Base-by-base conservation (phyloP, 108 stramenopile genomes). In the Nitzschia sp. region DNA sequence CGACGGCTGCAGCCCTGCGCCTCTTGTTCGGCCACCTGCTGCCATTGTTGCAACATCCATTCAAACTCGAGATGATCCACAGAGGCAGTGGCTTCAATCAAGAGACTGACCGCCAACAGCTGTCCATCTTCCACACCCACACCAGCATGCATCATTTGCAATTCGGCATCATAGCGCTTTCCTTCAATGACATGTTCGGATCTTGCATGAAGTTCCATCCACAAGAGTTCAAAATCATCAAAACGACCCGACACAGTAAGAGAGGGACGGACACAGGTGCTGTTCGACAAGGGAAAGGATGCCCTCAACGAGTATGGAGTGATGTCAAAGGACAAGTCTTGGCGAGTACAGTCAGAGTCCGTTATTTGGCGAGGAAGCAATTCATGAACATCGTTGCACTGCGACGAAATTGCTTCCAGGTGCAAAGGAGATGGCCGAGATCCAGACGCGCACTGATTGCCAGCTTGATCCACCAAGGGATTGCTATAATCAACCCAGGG, bases 111-210 rank as follows among this genome's bases (percentile, higher is more conserved):
- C 27, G 30, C 65, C 3, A 44, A 52, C 29, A 71, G 2, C 33
- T 53, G 19, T 26, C 66, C 35, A 13, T 53, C 29, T 17, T 57
- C 21, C n/a, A n/a, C 33, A 3, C 52, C 57, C 16, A 21, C 32
- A 21, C 64, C 76, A 27, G 64, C 64, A 31, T 77, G 76, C 1
- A 71, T 59, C 70, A 68, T 66, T 59, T 77, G 69, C 3, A 77
- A 22, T 31, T 77, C 76, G 29, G 70, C 76, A 44, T 77, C 76
- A 41, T 69, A 77, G 30, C 70, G 76, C 16, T 44, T 56, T 5
- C 76, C 76, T 17, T 71, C 70, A n/a, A 77, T 34, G 55, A 66
- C 54, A 50, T 77, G 76, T 44, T 77, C 76, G n/a, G 63, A 57
- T 38, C 76, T 62, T 3, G 56, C 70, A 58, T 71, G 76, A 2